Evolutionary conservation across 2,329 filamentous ascomycete species (phyloP), one percentile per base, ranked within the genome.

Genomic region (Huntiella abstrusa): DNA sequence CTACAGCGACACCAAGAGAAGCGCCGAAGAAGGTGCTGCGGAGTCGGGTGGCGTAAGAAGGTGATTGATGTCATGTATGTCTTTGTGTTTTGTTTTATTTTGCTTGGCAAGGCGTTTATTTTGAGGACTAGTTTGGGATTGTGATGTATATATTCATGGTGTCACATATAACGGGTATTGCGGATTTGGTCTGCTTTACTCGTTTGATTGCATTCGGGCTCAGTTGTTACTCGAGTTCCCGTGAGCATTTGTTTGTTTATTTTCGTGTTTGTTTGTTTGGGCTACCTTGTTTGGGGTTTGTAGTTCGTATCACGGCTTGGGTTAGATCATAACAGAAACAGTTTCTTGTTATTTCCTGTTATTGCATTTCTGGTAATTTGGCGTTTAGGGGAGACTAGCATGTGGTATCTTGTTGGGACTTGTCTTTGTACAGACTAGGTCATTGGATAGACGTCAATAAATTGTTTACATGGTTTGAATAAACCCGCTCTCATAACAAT

Each of bases 1-100:
- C 69, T 53, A 62, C 65, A 5, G 56, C 67, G 3, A 60, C 61
- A n/a, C 52, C 62, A 3, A 67, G 67, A 49, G 54, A 73, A 52
- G 68, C 64, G 37, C 66, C 64, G 12, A 67, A 67, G 19, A 65
- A 72, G 52, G 68, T 72, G n/a, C 55, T 77, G 47, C 64, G 73
- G 43, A 76, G 73, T 58, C 62, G 73, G 50, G 64, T 59, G 17
- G 45, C 48, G 15, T 50, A 43, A 39, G 35, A 15, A 12, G 36
- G 17, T 41, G 13, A 33, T 45, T 42, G 11, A 16, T 39, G 19
- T 48, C 15, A 4, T 43, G 28, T 32, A 13, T 33, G 22, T 36
- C 8, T 34, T 34, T 34, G 13, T 11, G 15, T 13, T 19, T 28
- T 37, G 4, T 41, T 47, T 42, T 33, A 32, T 38, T 33, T 13